These are phyloP conservation scores for Didymosphaeria variabile DNA, from an alignment of 2,329 filamentous ascomycete species.

Conservation along the genomic window DNA sequence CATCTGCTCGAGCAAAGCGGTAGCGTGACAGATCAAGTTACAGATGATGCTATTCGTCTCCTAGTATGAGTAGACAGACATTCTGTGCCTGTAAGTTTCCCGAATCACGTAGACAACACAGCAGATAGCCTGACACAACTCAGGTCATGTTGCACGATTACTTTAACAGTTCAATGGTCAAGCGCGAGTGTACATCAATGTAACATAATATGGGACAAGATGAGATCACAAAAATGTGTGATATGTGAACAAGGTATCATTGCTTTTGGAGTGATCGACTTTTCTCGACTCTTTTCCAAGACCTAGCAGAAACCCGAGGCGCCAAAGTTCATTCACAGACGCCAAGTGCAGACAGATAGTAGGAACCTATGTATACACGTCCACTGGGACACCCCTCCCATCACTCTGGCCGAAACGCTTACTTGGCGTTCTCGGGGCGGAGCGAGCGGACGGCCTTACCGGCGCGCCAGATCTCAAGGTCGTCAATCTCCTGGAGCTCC, in stretches of 20 bases:
- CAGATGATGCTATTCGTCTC: no score
- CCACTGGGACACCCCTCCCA: conserved; percentile 15
- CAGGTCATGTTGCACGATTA: no score
- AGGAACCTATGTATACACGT: conserved; percentile 39
- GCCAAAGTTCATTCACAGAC: conserved; percentile 22
- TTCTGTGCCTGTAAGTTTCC: no score
- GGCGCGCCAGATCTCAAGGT: conserved; percentile 98
- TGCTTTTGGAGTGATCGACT: conserved; percentile 15
- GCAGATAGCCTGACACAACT: no score
- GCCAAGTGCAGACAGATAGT: conserved; percentile 32
- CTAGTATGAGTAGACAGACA: no score
- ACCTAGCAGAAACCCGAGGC: conserved; percentile 11
- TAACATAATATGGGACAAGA: neutral
- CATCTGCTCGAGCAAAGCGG: no score
- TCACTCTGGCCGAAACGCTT: conserved; percentile 19
- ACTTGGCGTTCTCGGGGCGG: conserved; percentile 51
- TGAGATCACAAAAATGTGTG: neutral
- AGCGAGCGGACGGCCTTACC: conserved; percentile 87
- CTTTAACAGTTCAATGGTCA: no score
- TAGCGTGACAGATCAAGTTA: no score
- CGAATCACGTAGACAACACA: no score
- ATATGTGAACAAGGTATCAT: conserved; percentile 22
- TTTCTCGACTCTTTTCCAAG: conserved; percentile 13
- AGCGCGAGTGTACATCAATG: no score
- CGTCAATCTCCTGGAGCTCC: conserved; percentile 98